Conservation (phyloP, 2,329 filamentous ascomycete genomes). For the Daldinia sp. region DNA sequence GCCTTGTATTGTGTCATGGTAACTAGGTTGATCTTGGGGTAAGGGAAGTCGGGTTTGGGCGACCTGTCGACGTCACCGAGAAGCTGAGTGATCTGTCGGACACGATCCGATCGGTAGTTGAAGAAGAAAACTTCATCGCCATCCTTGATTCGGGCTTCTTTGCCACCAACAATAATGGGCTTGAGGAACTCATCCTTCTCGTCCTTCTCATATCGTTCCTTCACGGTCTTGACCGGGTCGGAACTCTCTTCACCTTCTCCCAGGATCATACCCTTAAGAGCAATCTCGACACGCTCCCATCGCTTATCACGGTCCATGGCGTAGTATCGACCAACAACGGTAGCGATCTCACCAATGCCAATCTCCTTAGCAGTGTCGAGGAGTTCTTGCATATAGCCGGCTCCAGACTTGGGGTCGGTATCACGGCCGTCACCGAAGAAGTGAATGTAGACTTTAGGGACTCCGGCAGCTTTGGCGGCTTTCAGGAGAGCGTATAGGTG, state of each 20-base stretch:
- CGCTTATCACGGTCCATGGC: conserved; percentile 99
- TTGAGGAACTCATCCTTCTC: conserved; percentile 99
- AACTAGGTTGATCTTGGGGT: conserved; percentile 90
- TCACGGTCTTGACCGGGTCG: conserved; percentile 88
- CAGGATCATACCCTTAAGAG: conserved; percentile 84
- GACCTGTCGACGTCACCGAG: conserved; percentile 93
- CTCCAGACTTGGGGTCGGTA: conserved; percentile 95
- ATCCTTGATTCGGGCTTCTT: conserved; percentile 88
- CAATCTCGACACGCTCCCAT: conserved; percentile 94
- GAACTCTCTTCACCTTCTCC: conserved; percentile 88
- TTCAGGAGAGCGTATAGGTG: conserved; percentile 89
- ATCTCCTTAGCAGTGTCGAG: conserved; percentile 85
- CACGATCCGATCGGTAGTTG: conserved; percentile 99
- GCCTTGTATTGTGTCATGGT: conserved; percentile 99
- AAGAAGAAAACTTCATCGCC: conserved; percentile 98
- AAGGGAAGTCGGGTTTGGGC: conserved; percentile 89
- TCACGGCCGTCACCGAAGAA: conserved; percentile 99
- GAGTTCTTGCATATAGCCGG: conserved; percentile 88
- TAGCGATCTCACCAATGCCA: conserved; percentile 87
- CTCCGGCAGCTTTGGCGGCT: conserved; percentile 87
- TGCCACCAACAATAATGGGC: conserved; percentile 93
- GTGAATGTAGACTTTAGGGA: conserved; percentile 96
- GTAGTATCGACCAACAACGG: conserved; percentile 95
- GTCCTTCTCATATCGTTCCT: conserved; percentile 85
- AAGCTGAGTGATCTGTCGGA: conserved; percentile 94